A percentile compares a stretch with the other conserved stretches of the same genome.
phyloP scores from a whole-genome alignment of 495 filamentous ascomycete species.

The Penicillium coprophilum region DNA sequence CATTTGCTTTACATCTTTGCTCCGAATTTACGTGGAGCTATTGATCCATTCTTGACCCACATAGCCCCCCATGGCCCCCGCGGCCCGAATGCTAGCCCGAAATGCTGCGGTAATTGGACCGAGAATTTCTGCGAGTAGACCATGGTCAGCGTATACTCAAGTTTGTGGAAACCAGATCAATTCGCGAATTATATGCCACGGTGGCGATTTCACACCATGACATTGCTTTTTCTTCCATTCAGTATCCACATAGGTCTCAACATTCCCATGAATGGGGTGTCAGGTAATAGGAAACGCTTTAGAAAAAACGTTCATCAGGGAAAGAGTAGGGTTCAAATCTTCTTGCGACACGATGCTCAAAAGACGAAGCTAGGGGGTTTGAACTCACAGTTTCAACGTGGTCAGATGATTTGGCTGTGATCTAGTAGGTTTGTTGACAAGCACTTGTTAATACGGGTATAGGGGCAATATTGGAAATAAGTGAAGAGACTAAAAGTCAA shows the following conservation, averaged over 20 bases:
- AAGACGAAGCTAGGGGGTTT: not conserved
- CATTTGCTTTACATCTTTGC: no score
- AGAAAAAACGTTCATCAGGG: conserved; percentile 12
- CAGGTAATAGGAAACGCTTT: conserved; percentile 16
- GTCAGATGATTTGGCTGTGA: not conserved
- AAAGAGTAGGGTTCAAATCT: not conserved
- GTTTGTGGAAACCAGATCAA: not conserved
- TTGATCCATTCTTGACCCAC: not conserved
- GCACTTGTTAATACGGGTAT: no score
- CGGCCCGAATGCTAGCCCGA: not conserved
- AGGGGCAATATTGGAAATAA: not conserved
- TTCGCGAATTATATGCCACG: not conserved
- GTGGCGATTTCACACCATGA: not conserved
- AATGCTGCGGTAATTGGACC: not conserved
- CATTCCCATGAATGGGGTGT: conserved; percentile 11
- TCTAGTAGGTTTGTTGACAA: not conserved
- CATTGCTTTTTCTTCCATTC: not conserved
- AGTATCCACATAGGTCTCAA: conserved; percentile 15
- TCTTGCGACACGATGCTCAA: not conserved
- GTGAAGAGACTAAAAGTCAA: not conserved
- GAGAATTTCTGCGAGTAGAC: not conserved
- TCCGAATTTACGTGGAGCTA: not conserved
- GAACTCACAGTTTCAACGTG: conserved; percentile 1
- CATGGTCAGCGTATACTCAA: not conserved
- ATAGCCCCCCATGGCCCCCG: no score